These are phyloP conservation scores for Pleurotus pulmonarius DNA, from an alignment of 768 basidiomycete genomes.

Conservation along the genomic window DNA sequence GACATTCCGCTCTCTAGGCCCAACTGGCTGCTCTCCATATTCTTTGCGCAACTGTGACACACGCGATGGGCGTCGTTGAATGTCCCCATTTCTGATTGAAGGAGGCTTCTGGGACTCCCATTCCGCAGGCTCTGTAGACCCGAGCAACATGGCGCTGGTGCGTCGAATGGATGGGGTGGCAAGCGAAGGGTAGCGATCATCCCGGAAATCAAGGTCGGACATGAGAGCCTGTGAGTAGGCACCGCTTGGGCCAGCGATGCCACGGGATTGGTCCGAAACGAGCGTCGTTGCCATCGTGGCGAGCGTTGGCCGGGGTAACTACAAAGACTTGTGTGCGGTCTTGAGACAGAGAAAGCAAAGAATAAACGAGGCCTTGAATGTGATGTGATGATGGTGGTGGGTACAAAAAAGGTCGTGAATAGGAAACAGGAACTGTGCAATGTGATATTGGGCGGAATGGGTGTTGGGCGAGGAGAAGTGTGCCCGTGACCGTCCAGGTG, in stretches of 20 bases:
- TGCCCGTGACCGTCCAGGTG: not conserved
- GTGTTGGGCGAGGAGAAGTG: constrained; percentile 1
- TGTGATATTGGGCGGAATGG: not conserved
- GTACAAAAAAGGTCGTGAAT: not conserved
- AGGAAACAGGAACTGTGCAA: not conserved
- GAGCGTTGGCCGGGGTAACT: constrained; percentile 11
- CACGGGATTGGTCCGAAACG: constrained; percentile 15
- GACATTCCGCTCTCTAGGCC: not conserved
- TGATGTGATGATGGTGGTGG: not conserved
- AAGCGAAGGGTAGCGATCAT: constrained; percentile 52
- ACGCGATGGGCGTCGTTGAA: constrained; percentile 1
- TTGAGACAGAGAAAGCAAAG: not conserved
- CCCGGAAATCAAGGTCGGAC: constrained; percentile 59
- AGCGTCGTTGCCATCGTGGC: constrained; percentile 47
- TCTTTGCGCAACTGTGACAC: constrained; percentile 1
- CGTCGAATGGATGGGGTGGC: constrained; percentile 20
- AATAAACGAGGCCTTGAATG: too few relatives aligned
- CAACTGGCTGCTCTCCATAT: not conserved
- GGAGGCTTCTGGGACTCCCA: constrained; percentile 17
- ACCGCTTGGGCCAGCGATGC: constrained; percentile 1
- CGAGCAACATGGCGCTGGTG: constrained; percentile 24
- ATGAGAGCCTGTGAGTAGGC: constrained; percentile 54
- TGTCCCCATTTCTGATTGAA: not conserved
- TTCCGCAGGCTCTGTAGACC: constrained; percentile 20
- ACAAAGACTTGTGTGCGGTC: not conserved